Evolutionary conservation across 176 grass and related monocot genomes (phyloP).

Genomic region (Saccharum spontaneum): DNA sequence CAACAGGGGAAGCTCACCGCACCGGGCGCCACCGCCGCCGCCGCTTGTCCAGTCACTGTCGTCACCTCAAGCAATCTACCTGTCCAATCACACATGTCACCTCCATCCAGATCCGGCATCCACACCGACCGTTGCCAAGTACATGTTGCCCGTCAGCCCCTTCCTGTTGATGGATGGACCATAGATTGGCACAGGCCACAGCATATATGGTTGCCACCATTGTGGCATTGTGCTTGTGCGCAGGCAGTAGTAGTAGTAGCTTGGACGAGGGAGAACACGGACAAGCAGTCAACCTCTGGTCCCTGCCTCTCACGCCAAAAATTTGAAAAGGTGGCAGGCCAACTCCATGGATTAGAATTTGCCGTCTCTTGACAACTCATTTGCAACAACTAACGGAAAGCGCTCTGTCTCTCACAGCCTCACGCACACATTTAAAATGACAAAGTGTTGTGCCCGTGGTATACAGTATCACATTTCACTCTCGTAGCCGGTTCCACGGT

Average conservation of each 20-base stretch:
- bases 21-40: too few species aligned
- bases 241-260: background rate
- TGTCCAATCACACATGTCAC: background rate
- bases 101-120: background rate
- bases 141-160: background rate
- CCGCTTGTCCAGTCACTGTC: background rate
- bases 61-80: background rate
- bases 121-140: background rate
- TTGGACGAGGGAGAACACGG: background rate
- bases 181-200: background rate
- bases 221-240: background rate
- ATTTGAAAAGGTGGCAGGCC: background rate
- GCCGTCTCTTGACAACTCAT: background rate
- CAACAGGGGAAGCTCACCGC: background rate
- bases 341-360: too few species aligned
- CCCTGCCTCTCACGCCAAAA: background rate
- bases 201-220: background rate
- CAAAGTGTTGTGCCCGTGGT: too few species aligned
- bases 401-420: too few species aligned
- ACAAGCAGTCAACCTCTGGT: background rate
- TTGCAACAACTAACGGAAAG: background rate
- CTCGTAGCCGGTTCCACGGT: too few species aligned
- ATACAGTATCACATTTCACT: too few species aligned
- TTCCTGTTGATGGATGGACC: background rate
- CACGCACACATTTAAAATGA: too few species aligned